Evolutionary conservation across 2,329 filamentous ascomycete species (phyloP).

Genomic region (Neonectria hederae): DNA sequence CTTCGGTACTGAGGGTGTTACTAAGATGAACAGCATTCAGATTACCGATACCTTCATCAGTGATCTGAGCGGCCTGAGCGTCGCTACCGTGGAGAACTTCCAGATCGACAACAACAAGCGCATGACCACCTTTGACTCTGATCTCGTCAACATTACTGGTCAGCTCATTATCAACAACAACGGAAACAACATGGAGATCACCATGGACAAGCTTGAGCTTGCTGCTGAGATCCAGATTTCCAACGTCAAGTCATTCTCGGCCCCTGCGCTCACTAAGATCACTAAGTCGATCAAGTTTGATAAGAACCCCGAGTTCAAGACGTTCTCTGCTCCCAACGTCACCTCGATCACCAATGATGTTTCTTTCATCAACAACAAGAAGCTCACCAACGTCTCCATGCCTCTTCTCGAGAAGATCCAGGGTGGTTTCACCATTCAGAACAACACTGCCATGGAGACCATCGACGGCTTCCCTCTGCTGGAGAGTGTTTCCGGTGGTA

Average conservation of each 20-base stretch:
- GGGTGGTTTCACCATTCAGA: constrained; percentile 86
- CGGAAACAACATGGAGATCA: constrained; percentile 74
- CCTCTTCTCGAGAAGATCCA: constrained; percentile 73
- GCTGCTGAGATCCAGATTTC: constrained; percentile 63
- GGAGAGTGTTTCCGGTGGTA: constrained; percentile 76
- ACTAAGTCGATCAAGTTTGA: constrained; percentile 86
- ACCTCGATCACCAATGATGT: constrained; percentile 67
- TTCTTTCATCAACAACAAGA: constrained; percentile 70
- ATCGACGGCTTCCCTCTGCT: constrained; percentile 77
- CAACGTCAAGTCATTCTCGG: constrained; percentile 78
- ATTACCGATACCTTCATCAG: constrained; percentile 89
- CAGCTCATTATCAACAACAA: constrained; percentile 82
- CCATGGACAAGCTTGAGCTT: constrained; percentile 80
- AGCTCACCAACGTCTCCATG: constrained; percentile 79
- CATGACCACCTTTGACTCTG: constrained; percentile 78
- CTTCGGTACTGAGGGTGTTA: constrained; percentile 67
- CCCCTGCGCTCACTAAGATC: constrained; percentile 77
- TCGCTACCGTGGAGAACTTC: constrained; percentile 76
- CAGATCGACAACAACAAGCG: constrained; percentile 91
- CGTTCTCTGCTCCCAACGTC: constrained; percentile 74
- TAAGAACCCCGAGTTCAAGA: constrained; percentile 73
- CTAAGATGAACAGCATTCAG: constrained; percentile 71
- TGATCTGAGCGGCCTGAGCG: constrained; percentile 81
- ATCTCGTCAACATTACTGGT: constrained; percentile 78
- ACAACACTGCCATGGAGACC: constrained; percentile 79